Evolutionary conservation across 768 basidiomycete genomes (phyloP), one percentile per base, ranked within the genome.

Genomic region (Asterophora lycoperdoides): DNA sequence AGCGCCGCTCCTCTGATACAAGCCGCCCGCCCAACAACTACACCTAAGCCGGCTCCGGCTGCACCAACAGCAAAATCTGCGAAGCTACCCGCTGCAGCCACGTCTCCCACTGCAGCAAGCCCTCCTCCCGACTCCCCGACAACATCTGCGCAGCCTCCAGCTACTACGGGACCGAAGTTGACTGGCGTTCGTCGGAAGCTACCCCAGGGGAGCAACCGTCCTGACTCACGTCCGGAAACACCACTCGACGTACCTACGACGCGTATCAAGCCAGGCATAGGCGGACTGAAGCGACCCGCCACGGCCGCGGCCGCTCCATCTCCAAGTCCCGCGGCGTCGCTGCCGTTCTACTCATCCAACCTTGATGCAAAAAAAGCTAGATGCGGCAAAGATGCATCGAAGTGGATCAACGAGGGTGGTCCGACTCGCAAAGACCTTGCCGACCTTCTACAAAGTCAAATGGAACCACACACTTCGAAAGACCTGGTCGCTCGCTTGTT

Each of bases 1-100:
- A 86, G 86, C 23, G 90, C 93, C 5, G 68, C 87, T 8, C 93
- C 94, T 8, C 73, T 97, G 30, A 91, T 99, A 51, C 89, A 96
- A 63, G 85, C 87, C 9, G 91, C 93, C 28, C 81, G 83, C 33
- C 74, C 79, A 9, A 55, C 73, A n/a, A 61, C 67, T 17, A 33
- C 66, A 4, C 60, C 41, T 23, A 23, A 30, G 7, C 30, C 37
- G 8, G 40, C 34, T 13, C 30, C 38, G 19, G 29, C 32, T 39
- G 11, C 30, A 11, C 30, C 30, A 32, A 29, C 18, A 8, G 8
- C 36, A 14, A 52, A 52, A 37, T n/a, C 18, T 8, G 19, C 47
- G n/a, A 20, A 53, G 18, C 49, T 61, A 28, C 55, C 58, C 32
- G 52, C 65, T 40, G 60, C 65, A 34, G 53, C 69, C 41, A 46